Conservation (phyloP, 805 yeast species). For the Schizosaccharomyces japonicus region DNA sequence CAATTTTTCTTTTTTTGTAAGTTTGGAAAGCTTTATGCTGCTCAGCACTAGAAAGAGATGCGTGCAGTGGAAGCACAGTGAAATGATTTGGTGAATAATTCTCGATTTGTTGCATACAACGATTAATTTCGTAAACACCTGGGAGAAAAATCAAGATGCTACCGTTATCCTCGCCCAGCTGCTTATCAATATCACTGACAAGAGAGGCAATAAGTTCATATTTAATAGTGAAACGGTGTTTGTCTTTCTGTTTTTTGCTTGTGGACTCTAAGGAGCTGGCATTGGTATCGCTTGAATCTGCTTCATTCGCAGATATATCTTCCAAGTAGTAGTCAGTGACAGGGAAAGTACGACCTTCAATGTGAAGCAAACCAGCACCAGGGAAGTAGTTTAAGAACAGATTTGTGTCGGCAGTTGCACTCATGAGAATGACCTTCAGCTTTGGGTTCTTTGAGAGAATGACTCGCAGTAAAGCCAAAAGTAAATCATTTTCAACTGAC, state of each 20-base stretch:
- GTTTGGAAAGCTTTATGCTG: conserved; percentile 53
- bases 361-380: conserved; percentile 38
- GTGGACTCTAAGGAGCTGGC: conserved; percentile 10
- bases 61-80: conserved; percentile 55
- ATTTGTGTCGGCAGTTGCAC: conserved; percentile 68
- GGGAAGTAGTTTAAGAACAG: conserved; percentile 43
- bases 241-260: conserved; percentile 7
- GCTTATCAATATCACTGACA: conserved; percentile 28
- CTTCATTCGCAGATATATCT: conserved; percentile 13
- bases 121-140: conserved; percentile 69
- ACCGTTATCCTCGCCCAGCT: conserved; percentile 18
- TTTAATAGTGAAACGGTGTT: conserved; percentile 23
- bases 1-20: conserved; percentile 40
- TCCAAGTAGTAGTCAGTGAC: conserved; percentile 57
- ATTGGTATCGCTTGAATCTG: not conserved
- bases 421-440: conserved; percentile 45
- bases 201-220: conserved; percentile 44
- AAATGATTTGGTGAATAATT: conserved; percentile 16
- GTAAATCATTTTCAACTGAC: conserved; percentile 70
- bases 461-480: conserved; percentile 57
- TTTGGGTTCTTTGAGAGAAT: conserved; percentile 29
- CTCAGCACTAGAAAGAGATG: conserved; percentile 61
- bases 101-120: conserved; percentile 26
- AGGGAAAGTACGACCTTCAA: conserved; percentile 85
- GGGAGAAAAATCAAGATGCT: conserved; percentile 71